Evolutionary conservation across 352 stramenopile species (phyloP), one percentile per base, ranked within the genome.

Genomic region (Phytophthora hibernalis): DNA sequence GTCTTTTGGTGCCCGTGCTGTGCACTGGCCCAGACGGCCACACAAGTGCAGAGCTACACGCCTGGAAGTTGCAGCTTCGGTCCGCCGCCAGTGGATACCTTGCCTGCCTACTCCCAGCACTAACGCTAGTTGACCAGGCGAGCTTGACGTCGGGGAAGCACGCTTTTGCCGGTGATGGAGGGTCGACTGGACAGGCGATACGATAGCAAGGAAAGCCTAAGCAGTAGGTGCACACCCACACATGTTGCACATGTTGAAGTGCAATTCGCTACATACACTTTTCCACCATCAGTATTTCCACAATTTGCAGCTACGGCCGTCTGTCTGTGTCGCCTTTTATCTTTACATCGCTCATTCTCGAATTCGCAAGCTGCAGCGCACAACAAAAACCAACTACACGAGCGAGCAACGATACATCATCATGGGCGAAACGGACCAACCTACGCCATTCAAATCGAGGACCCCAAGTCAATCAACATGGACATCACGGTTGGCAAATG

Each of bases 11-110:
- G 74, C 28, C 61, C 48, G 21, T 68, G 64, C 12, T 83, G 77
- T 48, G 44, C 63, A 5, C 38, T 83, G 24, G 76, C 76, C 0
- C 79, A 87, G 54, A 74, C 74, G 31, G 75, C 76, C n/a, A 83
- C 72, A 16, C 79, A 87, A 48, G 53, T 62, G 38, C 72, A 77
- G 47, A 83, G 76, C 61, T 85, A 85, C 55, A 74, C 35, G 22
- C 68, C 71, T 6, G 73, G 74, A 6, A 70, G 64, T 26, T 87
- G 76, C 56, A 62, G 52, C 38, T 77, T 85, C 21, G 44, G 56
- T 4, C 57, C 68, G 0, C 69, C 69, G 8, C 18, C 21, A 20
- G 43, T 16, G 21, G 72, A 79, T 31, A 76, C 62, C 26, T 61
- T 83, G 44, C 64, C 64, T n/a, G 40, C 58, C 3, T 76, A 76